Evolutionary conservation across 2,329 filamentous ascomycete species (phyloP).

Genomic region (Penicillium paneum): DNA sequence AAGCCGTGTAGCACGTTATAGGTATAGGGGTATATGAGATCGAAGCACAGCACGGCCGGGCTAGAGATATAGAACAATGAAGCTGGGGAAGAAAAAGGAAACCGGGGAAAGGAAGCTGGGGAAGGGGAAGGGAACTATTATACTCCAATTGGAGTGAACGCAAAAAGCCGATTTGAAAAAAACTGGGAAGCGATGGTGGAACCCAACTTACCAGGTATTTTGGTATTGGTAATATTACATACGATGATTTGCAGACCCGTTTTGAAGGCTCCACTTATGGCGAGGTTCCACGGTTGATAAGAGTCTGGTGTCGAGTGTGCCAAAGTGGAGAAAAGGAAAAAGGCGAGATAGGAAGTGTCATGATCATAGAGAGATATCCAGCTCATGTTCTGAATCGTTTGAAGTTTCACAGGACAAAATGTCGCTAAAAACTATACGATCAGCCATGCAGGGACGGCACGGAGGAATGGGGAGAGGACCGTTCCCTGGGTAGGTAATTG

Average conservation of each 20-base stretch:
- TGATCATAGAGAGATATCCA: not conserved
- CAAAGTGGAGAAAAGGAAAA: constrained; percentile 12
- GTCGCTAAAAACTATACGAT: not conserved
- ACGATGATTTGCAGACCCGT: constrained; percentile 24
- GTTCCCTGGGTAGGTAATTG: not conserved
- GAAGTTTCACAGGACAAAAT: no score
- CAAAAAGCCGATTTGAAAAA: no score
- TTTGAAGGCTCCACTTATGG: constrained; percentile 7
- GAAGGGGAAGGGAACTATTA: constrained; percentile 19
- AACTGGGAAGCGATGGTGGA: not conserved
- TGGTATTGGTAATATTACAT: not conserved
- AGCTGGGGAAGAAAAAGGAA: constrained; percentile 3
- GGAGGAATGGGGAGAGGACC: constrained; percentile 3
- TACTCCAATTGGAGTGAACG: constrained; percentile 5
- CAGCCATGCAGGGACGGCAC: constrained; percentile 8
- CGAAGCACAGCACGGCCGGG: constrained; percentile 27
- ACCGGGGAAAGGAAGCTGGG: not conserved
- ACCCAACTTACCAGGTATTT: constrained; percentile 12
- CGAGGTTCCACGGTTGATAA: not conserved
- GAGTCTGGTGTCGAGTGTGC: not conserved
- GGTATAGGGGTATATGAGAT: constrained; percentile 4
- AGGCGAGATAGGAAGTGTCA: not conserved
- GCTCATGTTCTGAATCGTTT: no score
- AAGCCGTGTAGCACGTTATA: constrained; percentile 23
- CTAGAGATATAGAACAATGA: constrained; percentile 6